phyloP scores from a whole-genome alignment of 2,329 filamentous ascomycete species.

The Curvularia sp. region DNA sequence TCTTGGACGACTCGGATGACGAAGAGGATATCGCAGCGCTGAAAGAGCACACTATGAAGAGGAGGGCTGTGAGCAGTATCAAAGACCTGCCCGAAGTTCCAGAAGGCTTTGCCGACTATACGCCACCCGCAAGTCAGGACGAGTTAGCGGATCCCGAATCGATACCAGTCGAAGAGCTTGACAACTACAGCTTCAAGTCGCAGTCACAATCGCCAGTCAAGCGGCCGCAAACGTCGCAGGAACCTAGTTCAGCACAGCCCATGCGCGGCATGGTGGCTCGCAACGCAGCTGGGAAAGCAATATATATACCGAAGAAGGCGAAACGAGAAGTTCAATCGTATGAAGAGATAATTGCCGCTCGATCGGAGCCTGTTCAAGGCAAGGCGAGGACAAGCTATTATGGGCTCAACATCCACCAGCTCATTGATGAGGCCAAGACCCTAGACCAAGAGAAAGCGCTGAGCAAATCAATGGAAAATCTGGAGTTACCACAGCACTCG shows the following conservation, averaged over 20 bases:
- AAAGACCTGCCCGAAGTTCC: conserved; percentile 35
- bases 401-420: conserved; percentile 85
- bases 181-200: conserved; percentile 39
- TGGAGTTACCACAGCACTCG: conserved; percentile 43
- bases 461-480: conserved; percentile 29
- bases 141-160: conserved; percentile 39
- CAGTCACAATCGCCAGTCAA: conserved; percentile 36
- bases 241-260: conserved; percentile 27
- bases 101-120: conserved; percentile 38
- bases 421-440: conserved; percentile 74
- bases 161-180: conserved; percentile 40
- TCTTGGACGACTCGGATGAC: conserved; percentile 53
- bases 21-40: conserved; percentile 51
- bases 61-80: conserved; percentile 41
- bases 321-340: conserved; percentile 61
- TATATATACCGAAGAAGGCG: conserved; percentile 65
- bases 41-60: conserved; percentile 50
- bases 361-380: conserved; percentile 69
- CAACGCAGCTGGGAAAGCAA: conserved; percentile 65
- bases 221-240: conserved; percentile 19
- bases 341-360: conserved; percentile 70
- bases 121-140: conserved; percentile 47
- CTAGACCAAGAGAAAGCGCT: conserved; percentile 59
- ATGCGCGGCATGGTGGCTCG: conserved; percentile 35
- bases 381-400: conserved; percentile 81